Conservation (phyloP, 129 eudicot genomes). For the Saussurea involucrata region DNA sequence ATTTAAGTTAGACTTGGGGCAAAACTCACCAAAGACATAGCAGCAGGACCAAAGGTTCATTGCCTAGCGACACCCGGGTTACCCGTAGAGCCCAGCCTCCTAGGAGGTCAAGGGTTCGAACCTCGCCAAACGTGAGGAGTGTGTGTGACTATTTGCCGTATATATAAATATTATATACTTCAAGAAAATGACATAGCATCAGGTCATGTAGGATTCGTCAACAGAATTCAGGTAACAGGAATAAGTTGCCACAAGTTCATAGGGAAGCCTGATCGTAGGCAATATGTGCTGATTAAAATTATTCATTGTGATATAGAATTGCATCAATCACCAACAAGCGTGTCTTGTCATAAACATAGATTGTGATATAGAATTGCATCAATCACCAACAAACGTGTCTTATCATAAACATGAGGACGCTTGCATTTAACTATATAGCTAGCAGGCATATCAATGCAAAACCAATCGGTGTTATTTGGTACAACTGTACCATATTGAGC, state of each 20-base stretch:
- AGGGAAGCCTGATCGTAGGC: not conserved
- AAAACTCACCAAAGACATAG: not conserved
- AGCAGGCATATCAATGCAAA: not conserved
- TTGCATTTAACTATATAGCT: not conserved
- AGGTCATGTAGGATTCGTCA: not conserved
- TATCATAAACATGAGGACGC: slow-evolving; percentile 3
- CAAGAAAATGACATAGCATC: not conserved
- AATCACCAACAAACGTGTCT: slow-evolving; percentile 2
- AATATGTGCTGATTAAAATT: not conserved
- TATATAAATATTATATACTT: not conserved
- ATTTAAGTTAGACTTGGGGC: not conserved
- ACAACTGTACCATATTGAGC: not conserved
- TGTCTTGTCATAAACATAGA: not conserved
- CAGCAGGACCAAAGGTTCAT: not conserved
- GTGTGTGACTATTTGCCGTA: not conserved
- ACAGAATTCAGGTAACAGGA: not conserved
- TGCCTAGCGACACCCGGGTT: not conserved
- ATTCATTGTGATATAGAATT: not conserved
- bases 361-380: slow-evolving; percentile 4
- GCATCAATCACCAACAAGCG: slow-evolving; percentile 14
- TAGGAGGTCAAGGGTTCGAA: not conserved
- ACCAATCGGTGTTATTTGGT: not conserved
- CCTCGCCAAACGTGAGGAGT: not conserved
- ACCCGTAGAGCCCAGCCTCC: not conserved
- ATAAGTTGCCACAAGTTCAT: not conserved